Percentiles rank a stretch among this genome's conserved stretches.
Conservation (phyloP, 2,329 filamentous ascomycete species). For the Plenodomus biglobosus region DNA sequence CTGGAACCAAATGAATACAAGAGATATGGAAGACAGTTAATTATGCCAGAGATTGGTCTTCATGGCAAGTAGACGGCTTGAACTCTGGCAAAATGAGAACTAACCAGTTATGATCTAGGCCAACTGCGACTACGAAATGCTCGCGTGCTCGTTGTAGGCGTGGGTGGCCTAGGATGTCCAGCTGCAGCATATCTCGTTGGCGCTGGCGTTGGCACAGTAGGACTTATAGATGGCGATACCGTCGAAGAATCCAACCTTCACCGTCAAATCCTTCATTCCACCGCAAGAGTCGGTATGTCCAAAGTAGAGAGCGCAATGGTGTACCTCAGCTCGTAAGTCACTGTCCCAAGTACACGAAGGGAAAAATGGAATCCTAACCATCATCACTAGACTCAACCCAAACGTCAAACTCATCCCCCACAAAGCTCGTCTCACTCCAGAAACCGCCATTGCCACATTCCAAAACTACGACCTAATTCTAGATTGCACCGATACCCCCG, state of each 20-base stretch:
- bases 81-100: background rate
- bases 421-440: conserved; percentile 64
- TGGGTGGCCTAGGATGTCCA: conserved; percentile 88
- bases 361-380: conserved; percentile 8
- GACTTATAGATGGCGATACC: conserved; percentile 81
- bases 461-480: conserved; percentile 77
- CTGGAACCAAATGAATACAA: conserved; percentile 73
- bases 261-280: conserved; percentile 82
- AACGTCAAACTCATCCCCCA: conserved; percentile 66
- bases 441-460: conserved; percentile 68
- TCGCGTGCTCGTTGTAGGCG: conserved; percentile 78
- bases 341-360: background rate
- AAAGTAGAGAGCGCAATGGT: conserved; percentile 74
- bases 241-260: conserved; percentile 92
- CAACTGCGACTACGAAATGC: conserved; percentile 73
- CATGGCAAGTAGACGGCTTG: conserved; percentile 56
- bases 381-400: conserved; percentile 66
- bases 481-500: conserved; percentile 93
- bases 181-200: conserved; percentile 91
- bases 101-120: conserved; percentile 52
- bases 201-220: conserved; percentile 80
- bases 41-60: conserved; percentile 78
- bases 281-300: conserved; percentile 66
- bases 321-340: conserved; percentile 48
- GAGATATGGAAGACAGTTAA: conserved; percentile 87